These are phyloP conservation scores for Mycotypha africana DNA, from an alignment of 371 early-diverging fungal genomes.

Conservation along the genomic window DNA sequence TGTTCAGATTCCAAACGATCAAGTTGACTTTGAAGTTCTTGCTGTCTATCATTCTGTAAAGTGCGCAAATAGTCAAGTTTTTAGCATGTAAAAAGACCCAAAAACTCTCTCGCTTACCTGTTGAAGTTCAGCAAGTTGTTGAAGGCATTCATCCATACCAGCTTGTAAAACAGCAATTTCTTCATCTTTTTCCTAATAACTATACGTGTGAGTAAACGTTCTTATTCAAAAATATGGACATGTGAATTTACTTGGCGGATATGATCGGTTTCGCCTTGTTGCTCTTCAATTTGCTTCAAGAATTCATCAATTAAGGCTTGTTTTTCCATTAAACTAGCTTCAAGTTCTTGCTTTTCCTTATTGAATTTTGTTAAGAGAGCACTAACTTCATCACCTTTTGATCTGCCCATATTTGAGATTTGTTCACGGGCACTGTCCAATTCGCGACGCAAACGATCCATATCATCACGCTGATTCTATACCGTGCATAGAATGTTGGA, in stretches of 20 bases:
- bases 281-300: slow-evolving; percentile 61
- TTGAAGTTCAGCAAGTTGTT: slow-evolving; percentile 78
- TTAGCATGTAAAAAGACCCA: no score
- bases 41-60: slow-evolving; percentile 41
- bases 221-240: not conserved
- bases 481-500: no score
- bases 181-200: slow-evolving; percentile 68
- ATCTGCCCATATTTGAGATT: slow-evolving; percentile 70
- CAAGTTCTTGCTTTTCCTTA: slow-evolving; percentile 76
- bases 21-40: slow-evolving; percentile 62
- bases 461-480: slow-evolving; percentile 72
- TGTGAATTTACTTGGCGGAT: slow-evolving; percentile 34
- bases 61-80: no score
- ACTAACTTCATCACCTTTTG: slow-evolving; percentile 81
- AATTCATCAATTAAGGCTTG: slow-evolving; percentile 55
- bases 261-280: slow-evolving; percentile 65
- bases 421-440: slow-evolving; percentile 69
- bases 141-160: slow-evolving; percentile 92
- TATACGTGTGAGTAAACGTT: not conserved
- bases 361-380: slow-evolving; percentile 72
- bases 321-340: slow-evolving; percentile 50
- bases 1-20: slow-evolving; percentile 63
- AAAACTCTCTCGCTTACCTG: no score
- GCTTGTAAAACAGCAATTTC: slow-evolving; percentile 87
- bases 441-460: slow-evolving; percentile 74